Conservation (phyloP, 768 basidiomycete species). For the Suillus sp. region DNA sequence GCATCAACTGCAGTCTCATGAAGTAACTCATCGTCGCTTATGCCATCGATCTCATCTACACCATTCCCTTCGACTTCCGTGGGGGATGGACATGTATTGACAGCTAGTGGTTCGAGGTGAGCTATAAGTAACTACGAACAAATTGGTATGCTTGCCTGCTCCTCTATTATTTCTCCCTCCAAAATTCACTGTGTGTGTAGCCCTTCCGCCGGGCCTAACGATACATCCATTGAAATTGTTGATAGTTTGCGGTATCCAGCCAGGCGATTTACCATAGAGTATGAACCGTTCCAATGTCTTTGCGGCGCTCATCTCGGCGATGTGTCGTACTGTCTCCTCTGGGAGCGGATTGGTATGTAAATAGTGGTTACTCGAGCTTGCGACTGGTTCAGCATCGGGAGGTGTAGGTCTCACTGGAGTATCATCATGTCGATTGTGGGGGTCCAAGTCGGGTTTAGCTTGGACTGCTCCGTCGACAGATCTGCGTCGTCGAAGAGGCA, state of each 20-base stretch:
- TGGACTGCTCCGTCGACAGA: background rate
- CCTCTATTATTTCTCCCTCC: background rate
- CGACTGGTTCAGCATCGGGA: background rate
- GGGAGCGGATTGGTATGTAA: background rate
- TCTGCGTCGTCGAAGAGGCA: background rate
- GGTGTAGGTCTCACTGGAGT: background rate
- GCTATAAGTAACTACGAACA: background rate
- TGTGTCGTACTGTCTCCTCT: background rate
- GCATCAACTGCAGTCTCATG: background rate
- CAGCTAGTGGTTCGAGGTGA: background rate
- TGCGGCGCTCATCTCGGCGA: background rate
- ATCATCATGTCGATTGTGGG: background rate
- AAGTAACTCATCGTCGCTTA: background rate
- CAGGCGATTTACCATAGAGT: background rate
- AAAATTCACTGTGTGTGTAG: background rate
- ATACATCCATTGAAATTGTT: background rate
- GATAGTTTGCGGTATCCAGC: background rate
- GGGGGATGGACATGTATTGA: background rate
- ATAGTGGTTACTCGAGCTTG: background rate
- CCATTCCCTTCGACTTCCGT: background rate
- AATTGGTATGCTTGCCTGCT: background rate
- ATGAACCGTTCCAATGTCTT: background rate
- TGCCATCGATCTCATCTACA: background rate
- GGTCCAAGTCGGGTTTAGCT: background rate
- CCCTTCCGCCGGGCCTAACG: background rate